Evolutionary conservation across 805 yeast genomes (phyloP).

Genomic region (Hanseniaspora valbyensis): DNA sequence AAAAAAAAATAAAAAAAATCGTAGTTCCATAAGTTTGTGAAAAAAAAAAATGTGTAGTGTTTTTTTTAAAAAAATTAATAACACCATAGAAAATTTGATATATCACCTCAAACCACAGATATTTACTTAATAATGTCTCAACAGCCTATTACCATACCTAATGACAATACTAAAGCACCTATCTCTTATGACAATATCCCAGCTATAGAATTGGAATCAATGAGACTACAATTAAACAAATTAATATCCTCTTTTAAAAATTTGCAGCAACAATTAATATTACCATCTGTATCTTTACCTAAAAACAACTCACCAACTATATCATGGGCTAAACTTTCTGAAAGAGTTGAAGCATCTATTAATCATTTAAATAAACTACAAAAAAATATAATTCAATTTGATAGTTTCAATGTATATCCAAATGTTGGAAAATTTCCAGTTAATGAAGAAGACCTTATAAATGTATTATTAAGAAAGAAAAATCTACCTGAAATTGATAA

Average conservation of each 20-base stretch:
- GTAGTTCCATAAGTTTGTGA: too few relatives aligned
- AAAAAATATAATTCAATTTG: slow-evolving; percentile 38
- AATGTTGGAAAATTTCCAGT: slow-evolving; percentile 74
- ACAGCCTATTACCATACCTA: not conserved
- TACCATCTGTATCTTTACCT: slow-evolving; percentile 2
- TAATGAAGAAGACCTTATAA: slow-evolving; percentile 68
- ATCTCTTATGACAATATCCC: slow-evolving; percentile 29
- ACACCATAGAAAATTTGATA: too few relatives aligned
- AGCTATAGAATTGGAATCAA: slow-evolving; percentile 48
- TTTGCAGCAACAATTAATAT: slow-evolving; percentile 36
- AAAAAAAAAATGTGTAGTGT: too few relatives aligned
- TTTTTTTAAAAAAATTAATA: too few relatives aligned
- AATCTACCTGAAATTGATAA: slow-evolving; percentile 78
- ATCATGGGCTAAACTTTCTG: slow-evolving; percentile 59
- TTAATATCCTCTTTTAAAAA: slow-evolving; percentile 48
- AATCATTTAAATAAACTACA: slow-evolving; percentile 48
- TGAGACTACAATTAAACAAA: slow-evolving; percentile 52
- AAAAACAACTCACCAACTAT: slow-evolving; percentile 6
- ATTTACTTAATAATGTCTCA: not conserved
- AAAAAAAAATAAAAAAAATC: too few relatives aligned
- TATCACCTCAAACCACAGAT: too few relatives aligned
- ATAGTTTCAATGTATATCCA: slow-evolving; percentile 47
- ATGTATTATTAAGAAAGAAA: slow-evolving; percentile 78
- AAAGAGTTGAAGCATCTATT: slow-evolving; percentile 61
- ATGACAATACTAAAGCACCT: not conserved